phyloP scores from a whole-genome alignment of 129 eudicot species.

The Lactuca saligna region DNA sequence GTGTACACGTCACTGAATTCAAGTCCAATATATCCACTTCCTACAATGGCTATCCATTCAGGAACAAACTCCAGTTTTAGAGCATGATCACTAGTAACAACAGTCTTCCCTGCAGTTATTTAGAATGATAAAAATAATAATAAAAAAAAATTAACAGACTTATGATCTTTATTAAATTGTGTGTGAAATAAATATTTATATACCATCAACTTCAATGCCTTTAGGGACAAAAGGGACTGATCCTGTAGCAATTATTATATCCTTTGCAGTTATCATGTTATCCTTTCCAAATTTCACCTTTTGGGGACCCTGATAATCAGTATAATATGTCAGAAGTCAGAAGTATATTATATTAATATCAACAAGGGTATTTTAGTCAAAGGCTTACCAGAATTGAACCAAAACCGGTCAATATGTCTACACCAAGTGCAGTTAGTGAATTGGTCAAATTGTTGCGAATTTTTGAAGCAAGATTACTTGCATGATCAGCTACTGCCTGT shows the following conservation, averaged over 20 bases:
- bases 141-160: slow-evolving; percentile 2
- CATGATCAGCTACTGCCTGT: slow-evolving; percentile 92
- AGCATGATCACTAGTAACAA: slow-evolving; percentile 93
- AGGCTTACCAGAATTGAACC: slow-evolving; percentile 75
- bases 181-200: slow-evolving; percentile 6
- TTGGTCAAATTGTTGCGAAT: slow-evolving; percentile 79
- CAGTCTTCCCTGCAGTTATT: slow-evolving; percentile 72
- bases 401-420: slow-evolving; percentile 90
- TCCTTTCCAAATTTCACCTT: slow-evolving; percentile 72
- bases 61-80: slow-evolving; percentile 70
- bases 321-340: slow-evolving; percentile 1
- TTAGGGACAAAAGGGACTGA: slow-evolving; percentile 87
- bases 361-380: slow-evolving; percentile 5
- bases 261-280: slow-evolving; percentile 66
- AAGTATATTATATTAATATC: slow-evolving; percentile 2
- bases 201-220: slow-evolving; percentile 97
- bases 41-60: slow-evolving; percentile 79
- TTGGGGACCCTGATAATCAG: slow-evolving; percentile 72
- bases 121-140: slow-evolving; percentile 10
- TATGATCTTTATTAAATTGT: slow-evolving; percentile 7
- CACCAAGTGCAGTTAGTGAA: slow-evolving; percentile 82
- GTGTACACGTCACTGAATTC: slow-evolving; percentile 97
- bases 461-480: slow-evolving; percentile 81
- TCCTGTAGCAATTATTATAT: slow-evolving; percentile 94
- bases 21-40: slow-evolving; percentile 84